phyloP scores from a whole-genome alignment of 257 asterid species.

The Salvia miltiorrhiza region DNA sequence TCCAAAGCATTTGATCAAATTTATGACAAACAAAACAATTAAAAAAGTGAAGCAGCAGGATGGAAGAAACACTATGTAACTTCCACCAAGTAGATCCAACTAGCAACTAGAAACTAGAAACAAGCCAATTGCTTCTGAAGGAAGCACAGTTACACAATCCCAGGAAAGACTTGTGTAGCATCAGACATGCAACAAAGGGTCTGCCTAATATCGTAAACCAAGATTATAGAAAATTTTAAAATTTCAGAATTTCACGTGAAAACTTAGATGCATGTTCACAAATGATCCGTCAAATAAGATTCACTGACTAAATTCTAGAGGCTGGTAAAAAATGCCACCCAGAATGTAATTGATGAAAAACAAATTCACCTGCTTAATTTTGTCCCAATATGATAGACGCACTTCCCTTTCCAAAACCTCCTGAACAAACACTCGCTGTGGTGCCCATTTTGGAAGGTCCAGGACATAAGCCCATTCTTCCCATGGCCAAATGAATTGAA shows the following conservation, averaged over 20 bases:
- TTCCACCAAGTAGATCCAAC: neutral
- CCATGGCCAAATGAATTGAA: constrained; percentile 99
- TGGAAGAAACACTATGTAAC: neutral
- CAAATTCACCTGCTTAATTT: constrained; percentile 78
- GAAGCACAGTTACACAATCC: constrained; percentile 1
- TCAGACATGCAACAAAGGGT: neutral
- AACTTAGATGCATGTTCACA: constrained; percentile 3
- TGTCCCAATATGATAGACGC: constrained; percentile 95
- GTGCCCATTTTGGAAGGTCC: constrained; percentile 99
- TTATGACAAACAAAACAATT: neutral
- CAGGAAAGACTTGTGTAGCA: neutral
- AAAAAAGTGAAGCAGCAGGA: constrained; percentile 1
- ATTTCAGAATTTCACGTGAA: neutral
- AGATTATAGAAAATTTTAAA: neutral
- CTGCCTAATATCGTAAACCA: neutral
- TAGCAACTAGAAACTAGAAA: neutral
- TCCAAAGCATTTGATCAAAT: neutral
- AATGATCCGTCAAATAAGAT: neutral
- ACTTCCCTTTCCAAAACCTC: constrained; percentile 98
- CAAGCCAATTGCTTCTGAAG: neutral
- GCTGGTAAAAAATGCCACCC: neutral
- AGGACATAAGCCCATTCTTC: constrained; percentile 95
- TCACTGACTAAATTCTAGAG: neutral
- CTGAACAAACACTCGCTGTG: constrained; percentile 93
- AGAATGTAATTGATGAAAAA: constrained; percentile 1